phyloP scores from a whole-genome alignment of 371 early-diverging fungal genomes.

The Blakeslea trispora region DNA sequence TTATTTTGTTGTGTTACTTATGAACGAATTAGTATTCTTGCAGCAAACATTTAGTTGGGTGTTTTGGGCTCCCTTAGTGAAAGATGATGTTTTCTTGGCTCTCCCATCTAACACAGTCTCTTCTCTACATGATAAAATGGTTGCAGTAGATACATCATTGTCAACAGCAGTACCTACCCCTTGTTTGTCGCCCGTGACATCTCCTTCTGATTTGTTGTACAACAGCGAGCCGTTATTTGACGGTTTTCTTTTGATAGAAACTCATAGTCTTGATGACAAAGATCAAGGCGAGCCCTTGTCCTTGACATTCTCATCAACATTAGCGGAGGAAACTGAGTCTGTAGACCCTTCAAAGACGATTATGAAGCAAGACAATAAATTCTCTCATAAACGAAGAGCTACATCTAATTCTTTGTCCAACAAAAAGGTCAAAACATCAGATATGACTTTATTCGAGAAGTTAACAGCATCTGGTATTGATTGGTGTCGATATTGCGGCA shows the following conservation, averaged over 20 bases:
- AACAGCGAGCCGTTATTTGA: conserved; percentile 42
- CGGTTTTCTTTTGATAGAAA: conserved; percentile 22
- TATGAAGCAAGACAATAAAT: neutral
- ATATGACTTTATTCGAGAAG: conserved; percentile 46
- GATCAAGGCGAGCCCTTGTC: neutral
- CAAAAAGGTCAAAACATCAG: conserved; percentile 1
- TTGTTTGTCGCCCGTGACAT: conserved; percentile 43
- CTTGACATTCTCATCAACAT: neutral
- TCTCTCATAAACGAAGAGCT: conserved; percentile 1
- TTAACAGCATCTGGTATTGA: conserved; percentile 48
- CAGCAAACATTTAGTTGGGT: conserved; percentile 14
- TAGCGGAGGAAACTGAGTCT: neutral
- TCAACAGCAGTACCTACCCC: conserved; percentile 30
- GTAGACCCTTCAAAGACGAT: neutral
- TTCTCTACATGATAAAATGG: conserved; percentile 8
- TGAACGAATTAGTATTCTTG: conserved; percentile 7
- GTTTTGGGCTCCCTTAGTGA: conserved; percentile 17
- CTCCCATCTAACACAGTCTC: conserved; percentile 7
- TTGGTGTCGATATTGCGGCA: conserved; percentile 82
- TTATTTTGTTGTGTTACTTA: conserved; percentile 21
- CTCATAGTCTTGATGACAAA: neutral
- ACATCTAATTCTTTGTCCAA: neutral
- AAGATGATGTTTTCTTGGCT: conserved; percentile 26
- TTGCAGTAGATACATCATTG: neutral
- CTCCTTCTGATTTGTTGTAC: conserved; percentile 44